phyloP scores from a whole-genome alignment of 768 basidiomycete genomes.

The Kwoniella mangroviensis region DNA sequence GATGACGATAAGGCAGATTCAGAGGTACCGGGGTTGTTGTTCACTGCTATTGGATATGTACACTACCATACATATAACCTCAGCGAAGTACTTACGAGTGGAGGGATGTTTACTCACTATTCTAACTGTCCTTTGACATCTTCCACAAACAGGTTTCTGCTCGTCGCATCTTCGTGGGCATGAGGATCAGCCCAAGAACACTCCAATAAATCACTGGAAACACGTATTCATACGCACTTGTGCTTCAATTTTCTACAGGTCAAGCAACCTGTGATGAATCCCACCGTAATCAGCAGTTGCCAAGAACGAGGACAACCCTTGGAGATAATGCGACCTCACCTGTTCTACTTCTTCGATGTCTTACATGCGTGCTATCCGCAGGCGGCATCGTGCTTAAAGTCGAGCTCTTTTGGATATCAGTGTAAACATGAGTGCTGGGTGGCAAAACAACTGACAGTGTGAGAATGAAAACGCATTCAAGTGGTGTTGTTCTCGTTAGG shows the following conservation, averaged over 20 bases:
- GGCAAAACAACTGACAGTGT: neutral
- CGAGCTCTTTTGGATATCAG: neutral
- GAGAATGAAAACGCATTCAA: neutral
- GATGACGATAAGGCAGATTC: neutral
- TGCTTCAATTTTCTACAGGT: conserved; percentile 16
- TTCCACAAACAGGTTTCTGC: conserved; percentile 7
- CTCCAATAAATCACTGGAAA: no score
- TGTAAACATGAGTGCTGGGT: neutral
- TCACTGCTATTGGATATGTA: neutral
- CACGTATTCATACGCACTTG: conserved; percentile 6
- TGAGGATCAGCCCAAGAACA: neutral
- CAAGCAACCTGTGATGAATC: conserved; percentile 1
- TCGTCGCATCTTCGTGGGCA: conserved; percentile 10
- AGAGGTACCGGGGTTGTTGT: neutral
- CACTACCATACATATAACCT: neutral
- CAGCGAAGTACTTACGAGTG: neutral
- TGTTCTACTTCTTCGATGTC: conserved; percentile 1
- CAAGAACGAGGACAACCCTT: no score
- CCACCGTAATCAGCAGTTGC: no score
- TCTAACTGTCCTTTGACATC: conserved; percentile 11
- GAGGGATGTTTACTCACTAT: neutral
- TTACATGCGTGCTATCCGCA: neutral
- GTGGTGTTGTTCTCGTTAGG: neutral
- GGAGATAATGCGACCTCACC: neutral
- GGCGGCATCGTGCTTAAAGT: neutral